phyloP scores from a whole-genome alignment of 805 yeast genomes.

The Yarrowia osloensis region DNA sequence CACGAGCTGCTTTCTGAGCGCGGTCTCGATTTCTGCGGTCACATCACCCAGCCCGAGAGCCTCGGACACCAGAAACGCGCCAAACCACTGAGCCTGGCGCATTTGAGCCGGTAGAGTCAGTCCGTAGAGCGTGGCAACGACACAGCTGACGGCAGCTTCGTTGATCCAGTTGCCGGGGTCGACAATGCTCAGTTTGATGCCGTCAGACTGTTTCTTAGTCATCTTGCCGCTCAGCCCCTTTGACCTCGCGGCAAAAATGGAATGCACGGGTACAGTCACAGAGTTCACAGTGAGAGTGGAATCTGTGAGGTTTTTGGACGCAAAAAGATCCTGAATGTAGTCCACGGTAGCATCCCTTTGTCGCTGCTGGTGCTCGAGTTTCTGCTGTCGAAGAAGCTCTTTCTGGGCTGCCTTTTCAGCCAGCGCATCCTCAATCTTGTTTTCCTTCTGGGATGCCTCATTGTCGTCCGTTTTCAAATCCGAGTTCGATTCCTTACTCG shows the following conservation, averaged over 20 bases:
- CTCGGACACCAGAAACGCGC: background rate
- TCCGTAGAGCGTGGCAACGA: conserved; percentile 14
- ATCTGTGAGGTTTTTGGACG: background rate
- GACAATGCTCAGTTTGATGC: background rate
- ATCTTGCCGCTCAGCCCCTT: background rate
- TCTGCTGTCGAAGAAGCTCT: background rate
- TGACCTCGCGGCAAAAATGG: conserved; percentile 42
- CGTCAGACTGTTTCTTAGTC: background rate
- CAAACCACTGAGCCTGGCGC: conserved; percentile 2
- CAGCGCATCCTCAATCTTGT: too few species aligned
- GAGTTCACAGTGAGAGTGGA: background rate
- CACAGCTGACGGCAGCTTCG: background rate
- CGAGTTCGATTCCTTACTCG: background rate
- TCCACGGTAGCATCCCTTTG: background rate
- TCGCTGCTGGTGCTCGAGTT: background rate
- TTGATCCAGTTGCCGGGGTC: conserved; percentile 3
- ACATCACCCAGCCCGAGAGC: background rate
- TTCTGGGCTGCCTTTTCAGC: background rate
- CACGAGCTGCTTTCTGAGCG: background rate
- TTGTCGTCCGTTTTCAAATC: background rate
- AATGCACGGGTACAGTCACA: conserved; percentile 35
- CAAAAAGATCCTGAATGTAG: background rate
- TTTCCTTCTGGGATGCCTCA: background rate
- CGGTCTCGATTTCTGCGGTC: background rate
- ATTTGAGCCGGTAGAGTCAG: background rate